Base-by-base conservation (phyloP, 2,329 filamentous ascomycete genomes). In the Fusarium floridanum region DNA sequence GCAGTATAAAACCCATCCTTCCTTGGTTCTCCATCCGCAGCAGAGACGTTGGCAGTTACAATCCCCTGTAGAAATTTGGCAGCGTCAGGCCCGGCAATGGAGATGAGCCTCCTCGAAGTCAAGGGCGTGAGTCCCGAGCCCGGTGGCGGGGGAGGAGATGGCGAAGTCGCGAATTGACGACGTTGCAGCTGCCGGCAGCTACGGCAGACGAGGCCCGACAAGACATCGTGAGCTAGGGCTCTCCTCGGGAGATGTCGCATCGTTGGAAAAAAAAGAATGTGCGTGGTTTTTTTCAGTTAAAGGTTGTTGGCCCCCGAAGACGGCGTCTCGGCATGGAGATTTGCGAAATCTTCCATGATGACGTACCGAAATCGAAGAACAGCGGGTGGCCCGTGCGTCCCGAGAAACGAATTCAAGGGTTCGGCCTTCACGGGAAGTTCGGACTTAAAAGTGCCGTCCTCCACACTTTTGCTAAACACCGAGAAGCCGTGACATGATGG, bases 21-120 rank as follows among this genome's bases (percentile, higher is more conserved):
- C 27, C 82, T 82, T 3, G 84, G 77, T 39, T 79, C 70, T 70
- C 83, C 80, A 68, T 84, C 73, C 29, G 72, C 80, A 9, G 85
- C 78, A 0, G 88, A 83, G 10, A 84, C 75, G 50, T 80, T 83
- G 72, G 92, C 90, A 1, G 96, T 98, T 73, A 97, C 90, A 66
- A 97, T 90, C 64, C 96, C 95, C 82, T 98, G 95, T 3, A 99
- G 89, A 83, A 95, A 98, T 76, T 93, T 92, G 56, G 93, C 89
- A 36, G 95, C 91, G 79, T 98, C 96, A 5, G 88, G 88, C 4
- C 97, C 97, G 17, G 91, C 89, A 72, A 98, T 86, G 45, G 92
- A 92, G 76, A 99, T 91, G 53, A 98, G 88, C 62, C 91, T 91
- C 60, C 97, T 93, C 74, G 92, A 92, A n/a, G 90, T 84, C 72